A percentile compares a stretch with the other conserved stretches of the same genome.
Evolutionary conservation across 2,329 filamentous ascomycete genomes (phyloP).

Genomic region (Fusarium austroafricanum): DNA sequence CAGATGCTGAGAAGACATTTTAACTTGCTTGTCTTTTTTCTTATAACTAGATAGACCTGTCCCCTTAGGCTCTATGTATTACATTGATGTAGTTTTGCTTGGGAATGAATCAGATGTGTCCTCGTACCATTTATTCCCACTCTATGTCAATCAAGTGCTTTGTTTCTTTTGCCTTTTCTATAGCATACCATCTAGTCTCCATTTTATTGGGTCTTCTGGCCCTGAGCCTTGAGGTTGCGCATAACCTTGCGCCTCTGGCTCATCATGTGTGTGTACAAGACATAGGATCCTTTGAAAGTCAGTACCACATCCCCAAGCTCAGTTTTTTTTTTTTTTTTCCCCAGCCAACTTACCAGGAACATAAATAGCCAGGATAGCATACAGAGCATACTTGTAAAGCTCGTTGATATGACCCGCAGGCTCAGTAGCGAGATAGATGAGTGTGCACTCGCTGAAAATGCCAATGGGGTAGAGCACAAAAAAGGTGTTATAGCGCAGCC

Average conservation of each 20-base stretch:
- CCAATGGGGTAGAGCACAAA: conserved; percentile 92
- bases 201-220: conserved; percentile 53
- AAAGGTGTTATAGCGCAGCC: conserved; percentile 93
- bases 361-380: conserved; percentile 77
- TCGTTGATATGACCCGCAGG: conserved; percentile 64
- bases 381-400: conserved; percentile 68
- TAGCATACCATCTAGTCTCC: neutral
- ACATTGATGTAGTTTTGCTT: neutral
- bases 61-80: conserved; percentile 8
- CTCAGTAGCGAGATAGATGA: conserved; percentile 77
- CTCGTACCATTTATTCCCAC: neutral
- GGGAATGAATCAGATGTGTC: neutral
- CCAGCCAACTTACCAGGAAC: conserved; percentile 79
- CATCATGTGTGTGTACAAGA: conserved; percentile 96
- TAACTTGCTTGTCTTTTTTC: neutral
- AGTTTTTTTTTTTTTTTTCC: no score
- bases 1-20: neutral
- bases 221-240: conserved; percentile 66
- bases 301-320: neutral
- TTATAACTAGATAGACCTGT: conserved; percentile 4
- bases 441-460: conserved; percentile 85
- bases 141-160: neutral
- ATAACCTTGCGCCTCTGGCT: conserved; percentile 84
- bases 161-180: neutral
- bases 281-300: conserved; percentile 70